A percentile compares a stretch with the other conserved stretches of the same genome.
phyloP scores from a whole-genome alignment of 495 filamentous ascomycete genomes.

The Penicillium roqueforti region DNA sequence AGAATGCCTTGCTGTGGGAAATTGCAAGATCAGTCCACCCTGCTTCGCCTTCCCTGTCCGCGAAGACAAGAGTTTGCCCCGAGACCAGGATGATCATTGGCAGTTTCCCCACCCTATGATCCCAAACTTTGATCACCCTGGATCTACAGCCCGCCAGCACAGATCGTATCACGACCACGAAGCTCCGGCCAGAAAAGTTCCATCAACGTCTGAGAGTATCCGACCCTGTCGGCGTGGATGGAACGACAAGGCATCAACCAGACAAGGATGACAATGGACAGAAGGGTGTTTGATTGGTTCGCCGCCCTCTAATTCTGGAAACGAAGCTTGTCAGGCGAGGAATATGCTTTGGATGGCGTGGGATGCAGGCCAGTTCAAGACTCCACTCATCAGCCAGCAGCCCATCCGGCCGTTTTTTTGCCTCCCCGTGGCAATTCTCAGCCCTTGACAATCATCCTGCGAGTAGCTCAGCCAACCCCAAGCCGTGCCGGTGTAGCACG shows the following conservation, averaged over 20 bases:
- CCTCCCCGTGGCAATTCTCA: conserved; percentile 9
- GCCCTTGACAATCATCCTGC: conserved; percentile 17
- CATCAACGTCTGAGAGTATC: conserved; percentile 1
- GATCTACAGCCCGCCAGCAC: conserved; percentile 10
- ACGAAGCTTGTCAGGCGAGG: conserved; percentile 10
- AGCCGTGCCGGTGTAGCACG: conserved; percentile 13
- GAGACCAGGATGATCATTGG: conserved; percentile 10
- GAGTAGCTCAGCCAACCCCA: conserved; percentile 19
- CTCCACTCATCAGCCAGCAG: not conserved
- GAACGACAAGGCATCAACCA: conserved; percentile 3
- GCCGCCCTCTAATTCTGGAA: conserved; percentile 1
- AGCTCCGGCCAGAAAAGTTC: conserved; percentile 9
- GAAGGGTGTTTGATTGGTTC: conserved; percentile 3
- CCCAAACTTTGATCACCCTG: conserved; percentile 14
- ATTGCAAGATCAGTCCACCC: not conserved
- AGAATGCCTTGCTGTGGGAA: not conserved
- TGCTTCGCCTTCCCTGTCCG: not conserved
- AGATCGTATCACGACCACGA: conserved; percentile 12
- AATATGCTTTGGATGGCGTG: conserved; percentile 18
- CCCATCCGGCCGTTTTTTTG: conserved; percentile 2
- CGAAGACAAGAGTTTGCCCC: not conserved
- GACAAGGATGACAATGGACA: conserved; percentile 4
- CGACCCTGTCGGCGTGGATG: conserved; percentile 6
- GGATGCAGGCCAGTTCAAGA: conserved; percentile 14
- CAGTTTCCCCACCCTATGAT: conserved; percentile 8